These are phyloP conservation scores for Aspergillus oerlinghausenensis DNA, from an alignment of 2,329 filamentous ascomycete genomes.

Conservation along the genomic window DNA sequence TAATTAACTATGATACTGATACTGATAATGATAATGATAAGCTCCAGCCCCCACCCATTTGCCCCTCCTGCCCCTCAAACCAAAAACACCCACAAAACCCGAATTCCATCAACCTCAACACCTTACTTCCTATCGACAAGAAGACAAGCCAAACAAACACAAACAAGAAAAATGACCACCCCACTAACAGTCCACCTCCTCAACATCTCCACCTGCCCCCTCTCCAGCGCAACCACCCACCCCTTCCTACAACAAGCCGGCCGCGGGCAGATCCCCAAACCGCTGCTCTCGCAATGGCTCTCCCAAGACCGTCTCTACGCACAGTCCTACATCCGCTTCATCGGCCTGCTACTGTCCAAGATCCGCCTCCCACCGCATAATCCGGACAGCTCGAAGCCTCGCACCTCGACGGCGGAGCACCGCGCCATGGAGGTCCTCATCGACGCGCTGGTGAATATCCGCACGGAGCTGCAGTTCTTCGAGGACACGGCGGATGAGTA, in stretches of 20 bases:
- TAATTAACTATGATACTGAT: no score
- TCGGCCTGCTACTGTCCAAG: slow-evolving; percentile 60
- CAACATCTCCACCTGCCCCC: slow-evolving; percentile 43
- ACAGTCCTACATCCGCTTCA: slow-evolving; percentile 64
- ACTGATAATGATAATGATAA: neutral
- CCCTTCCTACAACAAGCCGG: slow-evolving; percentile 64
- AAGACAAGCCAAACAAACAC: neutral
- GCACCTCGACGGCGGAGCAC: slow-evolving; percentile 41
- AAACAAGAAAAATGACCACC: slow-evolving; percentile 21
- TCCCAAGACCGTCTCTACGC: slow-evolving; percentile 68
- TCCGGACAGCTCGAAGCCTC: slow-evolving; percentile 26
- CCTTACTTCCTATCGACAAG: no score
- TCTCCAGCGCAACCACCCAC: slow-evolving; percentile 58
- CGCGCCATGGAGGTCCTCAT: slow-evolving; percentile 60
- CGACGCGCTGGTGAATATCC: slow-evolving; percentile 61
- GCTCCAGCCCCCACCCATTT: neutral
- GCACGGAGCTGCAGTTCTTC: slow-evolving; percentile 64
- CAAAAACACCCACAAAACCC: no score
- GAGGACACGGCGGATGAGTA: slow-evolving; percentile 60
- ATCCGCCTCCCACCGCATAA: slow-evolving; percentile 49
- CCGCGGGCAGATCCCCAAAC: slow-evolving; percentile 55
- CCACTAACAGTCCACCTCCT: slow-evolving; percentile 57
- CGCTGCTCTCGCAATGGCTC: slow-evolving; percentile 61
- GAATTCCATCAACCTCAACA: neutral
- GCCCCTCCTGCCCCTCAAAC: neutral